phyloP scores from a whole-genome alignment of 1,284 basidiomycete species.

The Acaromyces ingoldii region DNA sequence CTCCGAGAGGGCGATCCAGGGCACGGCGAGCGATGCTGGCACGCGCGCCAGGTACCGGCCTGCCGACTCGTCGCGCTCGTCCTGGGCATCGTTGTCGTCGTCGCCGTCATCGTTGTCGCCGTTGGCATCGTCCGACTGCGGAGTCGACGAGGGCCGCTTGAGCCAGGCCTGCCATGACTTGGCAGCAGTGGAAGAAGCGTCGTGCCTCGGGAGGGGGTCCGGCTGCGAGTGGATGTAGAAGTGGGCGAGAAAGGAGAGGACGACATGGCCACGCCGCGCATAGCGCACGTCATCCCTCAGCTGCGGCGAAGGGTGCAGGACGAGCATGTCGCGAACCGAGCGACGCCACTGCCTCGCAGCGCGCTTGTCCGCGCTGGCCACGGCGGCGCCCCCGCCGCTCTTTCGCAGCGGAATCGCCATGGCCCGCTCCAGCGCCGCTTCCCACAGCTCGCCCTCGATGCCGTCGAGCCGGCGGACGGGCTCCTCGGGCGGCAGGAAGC shows the following conservation, averaged over 20 bases:
- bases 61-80: constrained; percentile 18
- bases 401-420: constrained; percentile 33
- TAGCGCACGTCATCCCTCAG: constrained; percentile 35
- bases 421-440: constrained; percentile 58
- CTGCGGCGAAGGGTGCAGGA: constrained; percentile 22
- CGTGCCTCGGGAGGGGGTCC: constrained; percentile 17
- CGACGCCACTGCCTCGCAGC: constrained; percentile 59
- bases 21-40: constrained; percentile 69
- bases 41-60: constrained; percentile 57
- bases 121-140: constrained; percentile 10
- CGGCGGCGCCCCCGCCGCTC: constrained; percentile 28
- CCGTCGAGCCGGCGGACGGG: constrained; percentile 64
- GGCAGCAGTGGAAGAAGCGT: not conserved
- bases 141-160: not conserved
- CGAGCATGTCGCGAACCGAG: constrained; percentile 55
- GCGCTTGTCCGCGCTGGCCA: constrained; percentile 16
- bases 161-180: constrained; percentile 19
- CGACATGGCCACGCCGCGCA: constrained; percentile 69
- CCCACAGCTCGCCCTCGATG: constrained; percentile 66
- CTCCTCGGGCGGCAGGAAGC: constrained; percentile 80
- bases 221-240: constrained; percentile 75
- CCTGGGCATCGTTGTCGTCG: constrained; percentile 3
- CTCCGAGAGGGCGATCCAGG: constrained; percentile 63
- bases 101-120: constrained; percentile 21
- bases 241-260: constrained; percentile 78